These are phyloP conservation scores for Fusarium falciforme DNA, from an alignment of 2,329 filamentous ascomycete species.

Conservation along the genomic window DNA sequence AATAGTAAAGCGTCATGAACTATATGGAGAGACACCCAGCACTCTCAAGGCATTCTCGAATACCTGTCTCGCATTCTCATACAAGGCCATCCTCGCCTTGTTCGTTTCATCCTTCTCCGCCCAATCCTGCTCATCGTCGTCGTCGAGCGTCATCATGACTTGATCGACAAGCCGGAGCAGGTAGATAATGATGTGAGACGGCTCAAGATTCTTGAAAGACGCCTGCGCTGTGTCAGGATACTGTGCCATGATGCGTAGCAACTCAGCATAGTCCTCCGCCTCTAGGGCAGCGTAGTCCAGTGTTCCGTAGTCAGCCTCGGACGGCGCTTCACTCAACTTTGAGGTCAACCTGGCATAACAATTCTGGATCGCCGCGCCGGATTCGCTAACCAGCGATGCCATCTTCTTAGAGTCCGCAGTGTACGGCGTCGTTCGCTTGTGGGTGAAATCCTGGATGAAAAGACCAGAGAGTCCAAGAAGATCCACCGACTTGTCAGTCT, in stretches of 20 bases:
- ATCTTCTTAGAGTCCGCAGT: slow-evolving; percentile 49
- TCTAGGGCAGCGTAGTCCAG: slow-evolving; percentile 33
- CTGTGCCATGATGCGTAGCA: slow-evolving; percentile 68
- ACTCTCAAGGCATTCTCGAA: slow-evolving; percentile 49
- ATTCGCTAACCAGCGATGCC: slow-evolving; percentile 18
- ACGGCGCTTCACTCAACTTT: neutral
- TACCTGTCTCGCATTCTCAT: slow-evolving; percentile 55
- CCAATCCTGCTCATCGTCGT: slow-evolving; percentile 57
- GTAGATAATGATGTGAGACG: slow-evolving; percentile 73
- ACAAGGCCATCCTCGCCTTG: slow-evolving; percentile 68
- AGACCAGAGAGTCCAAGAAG: slow-evolving; percentile 30
- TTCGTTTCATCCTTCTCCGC: slow-evolving; percentile 58
- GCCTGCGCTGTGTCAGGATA: slow-evolving; percentile 74
- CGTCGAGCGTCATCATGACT: slow-evolving; percentile 55
- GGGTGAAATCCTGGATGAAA: slow-evolving; percentile 41
- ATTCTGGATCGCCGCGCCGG: slow-evolving; percentile 37
- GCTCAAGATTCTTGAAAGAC: slow-evolving; percentile 74
- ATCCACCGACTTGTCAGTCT: slow-evolving; percentile 22
- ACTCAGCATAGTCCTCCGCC: slow-evolving; percentile 36
- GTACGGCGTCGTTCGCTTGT: slow-evolving; percentile 41
- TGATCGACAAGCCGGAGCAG: slow-evolving; percentile 48
- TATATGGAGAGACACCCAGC: slow-evolving; percentile 50
- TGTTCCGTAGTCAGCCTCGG: slow-evolving; percentile 16
- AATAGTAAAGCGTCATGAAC: neutral
- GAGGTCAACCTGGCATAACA: slow-evolving; percentile 35